Conservation (phyloP, 2,329 filamentous ascomycete species). For the Fusarium fujikuroi region DNA sequence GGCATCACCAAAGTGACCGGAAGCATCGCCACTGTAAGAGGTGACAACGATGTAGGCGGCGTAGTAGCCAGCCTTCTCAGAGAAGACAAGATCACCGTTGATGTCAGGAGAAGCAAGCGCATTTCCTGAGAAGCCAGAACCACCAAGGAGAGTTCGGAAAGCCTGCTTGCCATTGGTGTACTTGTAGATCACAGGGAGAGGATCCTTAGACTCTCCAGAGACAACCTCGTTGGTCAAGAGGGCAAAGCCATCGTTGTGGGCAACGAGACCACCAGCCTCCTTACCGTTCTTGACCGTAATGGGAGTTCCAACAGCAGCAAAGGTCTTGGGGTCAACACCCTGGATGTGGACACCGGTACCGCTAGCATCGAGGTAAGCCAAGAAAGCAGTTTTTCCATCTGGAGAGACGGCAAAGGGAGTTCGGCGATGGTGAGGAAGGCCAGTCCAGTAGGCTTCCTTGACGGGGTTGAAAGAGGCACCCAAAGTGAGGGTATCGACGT, state of each 20-base stretch:
- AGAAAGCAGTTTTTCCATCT: slow-evolving; percentile 66
- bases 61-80: slow-evolving; percentile 64
- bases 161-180: slow-evolving; percentile 64
- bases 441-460: slow-evolving; percentile 70
- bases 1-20: slow-evolving; percentile 68
- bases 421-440: slow-evolving; percentile 68
- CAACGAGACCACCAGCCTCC: slow-evolving; percentile 70
- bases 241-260: slow-evolving; percentile 73
- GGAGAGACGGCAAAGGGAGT: slow-evolving; percentile 72
- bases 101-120: slow-evolving; percentile 66
- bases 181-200: slow-evolving; percentile 68
- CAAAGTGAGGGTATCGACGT: slow-evolving; percentile 59
- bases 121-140: slow-evolving; percentile 61
- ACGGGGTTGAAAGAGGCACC: slow-evolving; percentile 65
- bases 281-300: slow-evolving; percentile 65
- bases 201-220: slow-evolving; percentile 60
- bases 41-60: slow-evolving; percentile 72
- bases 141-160: slow-evolving; percentile 69
- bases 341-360: slow-evolving; percentile 68
- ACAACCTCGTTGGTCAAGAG: slow-evolving; percentile 68
- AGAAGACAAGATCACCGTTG: slow-evolving; percentile 72
- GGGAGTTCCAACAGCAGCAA: slow-evolving; percentile 61
- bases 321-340: slow-evolving; percentile 64
- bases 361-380: slow-evolving; percentile 68
- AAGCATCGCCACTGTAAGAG: slow-evolving; percentile 62